Percentiles rank a stretch among this genome's conserved stretches.
Evolutionary conservation across 1,284 basidiomycete genomes (phyloP).

Genomic region (Malassezia arunalokei): DNA sequence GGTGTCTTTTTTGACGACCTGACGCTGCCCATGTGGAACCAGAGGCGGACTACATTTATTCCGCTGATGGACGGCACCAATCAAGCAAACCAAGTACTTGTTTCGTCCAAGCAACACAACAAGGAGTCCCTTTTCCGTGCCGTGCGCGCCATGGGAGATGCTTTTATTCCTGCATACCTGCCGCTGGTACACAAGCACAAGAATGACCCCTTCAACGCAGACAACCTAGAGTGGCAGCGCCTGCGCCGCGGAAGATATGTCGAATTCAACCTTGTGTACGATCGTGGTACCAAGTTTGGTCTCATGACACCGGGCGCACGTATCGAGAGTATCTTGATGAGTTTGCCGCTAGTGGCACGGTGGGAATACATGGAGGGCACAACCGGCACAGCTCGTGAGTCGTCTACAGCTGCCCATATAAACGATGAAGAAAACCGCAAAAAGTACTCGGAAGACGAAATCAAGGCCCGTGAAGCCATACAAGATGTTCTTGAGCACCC

Average conservation of each 20-base stretch:
- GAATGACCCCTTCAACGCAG: conserved; percentile 20
- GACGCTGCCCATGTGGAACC: conserved; percentile 26
- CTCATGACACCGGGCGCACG: conserved; percentile 43
- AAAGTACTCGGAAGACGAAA: conserved; percentile 11
- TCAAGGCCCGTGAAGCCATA: conserved; percentile 21
- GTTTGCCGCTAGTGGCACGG: conserved; percentile 37
- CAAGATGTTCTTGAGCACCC: conserved; percentile 27
- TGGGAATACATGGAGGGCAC: conserved; percentile 44
- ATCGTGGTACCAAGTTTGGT: conserved; percentile 45
- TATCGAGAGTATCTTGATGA: conserved; percentile 46
- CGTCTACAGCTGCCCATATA: conserved; percentile 16
- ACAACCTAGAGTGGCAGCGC: conserved; percentile 36
- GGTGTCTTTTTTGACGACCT: conserved; percentile 81
- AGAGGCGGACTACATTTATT: conserved; percentile 16
- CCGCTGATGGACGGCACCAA: conserved; percentile 29
- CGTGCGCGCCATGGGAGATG: conserved; percentile 35
- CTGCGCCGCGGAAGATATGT: conserved; percentile 40
- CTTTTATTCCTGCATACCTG: conserved; percentile 42
- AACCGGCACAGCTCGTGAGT: conserved; percentile 28
- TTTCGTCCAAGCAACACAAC: conserved; percentile 25
- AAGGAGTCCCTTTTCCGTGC: conserved; percentile 36
- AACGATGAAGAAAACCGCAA: conserved; percentile 7
- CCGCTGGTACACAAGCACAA: conserved; percentile 37
- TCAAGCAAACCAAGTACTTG: conserved; percentile 8
- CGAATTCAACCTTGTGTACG: conserved; percentile 45